Conservation (phyloP, 495 filamentous ascomycete species). For the Xylaria nigripes region DNA sequence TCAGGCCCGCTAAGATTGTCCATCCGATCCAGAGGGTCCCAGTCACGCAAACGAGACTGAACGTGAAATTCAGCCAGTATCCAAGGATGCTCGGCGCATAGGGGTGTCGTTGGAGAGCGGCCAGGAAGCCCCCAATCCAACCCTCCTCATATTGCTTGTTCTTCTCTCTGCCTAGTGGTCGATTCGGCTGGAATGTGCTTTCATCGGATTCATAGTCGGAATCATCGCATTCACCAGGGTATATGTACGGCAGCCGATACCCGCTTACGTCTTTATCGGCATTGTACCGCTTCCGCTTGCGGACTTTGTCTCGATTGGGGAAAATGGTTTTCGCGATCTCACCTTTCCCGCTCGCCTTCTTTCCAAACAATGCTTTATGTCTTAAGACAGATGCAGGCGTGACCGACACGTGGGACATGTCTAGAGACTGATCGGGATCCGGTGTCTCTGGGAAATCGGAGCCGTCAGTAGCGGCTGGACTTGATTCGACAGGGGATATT, state of each 20-base stretch:
- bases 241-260: slow-evolving; percentile 27
- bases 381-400: slow-evolving; percentile 32
- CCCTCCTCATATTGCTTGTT: slow-evolving; percentile 28
- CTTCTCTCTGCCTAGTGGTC: slow-evolving; percentile 25
- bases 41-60: slow-evolving; percentile 66
- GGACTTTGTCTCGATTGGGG: slow-evolving; percentile 30
- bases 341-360: slow-evolving; percentile 39
- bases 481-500: slow-evolving; percentile 70
- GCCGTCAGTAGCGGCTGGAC: slow-evolving; percentile 57
- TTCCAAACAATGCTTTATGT: slow-evolving; percentile 31
- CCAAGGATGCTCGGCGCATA: slow-evolving; percentile 79
- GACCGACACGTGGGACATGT: slow-evolving; percentile 30
- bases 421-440: slow-evolving; percentile 31
- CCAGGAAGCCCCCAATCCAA: slow-evolving; percentile 52
- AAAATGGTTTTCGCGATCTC: slow-evolving; percentile 30
- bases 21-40: slow-evolving; percentile 63
- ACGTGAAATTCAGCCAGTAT: slow-evolving; percentile 70
- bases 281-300: slow-evolving; percentile 38
- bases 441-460: slow-evolving; percentile 52
- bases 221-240: slow-evolving; percentile 46
- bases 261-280: slow-evolving; percentile 38
- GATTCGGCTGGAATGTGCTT: slow-evolving; percentile 21
- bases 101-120: slow-evolving; percentile 68
- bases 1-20: slow-evolving; percentile 60
- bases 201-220: slow-evolving; percentile 49